A percentile compares a stretch with the other conserved stretches of the same genome.
These are phyloP conservation scores for Graphium sp. DNA, from an alignment of 2,329 filamentous ascomycete genomes.

Conservation along the genomic window DNA sequence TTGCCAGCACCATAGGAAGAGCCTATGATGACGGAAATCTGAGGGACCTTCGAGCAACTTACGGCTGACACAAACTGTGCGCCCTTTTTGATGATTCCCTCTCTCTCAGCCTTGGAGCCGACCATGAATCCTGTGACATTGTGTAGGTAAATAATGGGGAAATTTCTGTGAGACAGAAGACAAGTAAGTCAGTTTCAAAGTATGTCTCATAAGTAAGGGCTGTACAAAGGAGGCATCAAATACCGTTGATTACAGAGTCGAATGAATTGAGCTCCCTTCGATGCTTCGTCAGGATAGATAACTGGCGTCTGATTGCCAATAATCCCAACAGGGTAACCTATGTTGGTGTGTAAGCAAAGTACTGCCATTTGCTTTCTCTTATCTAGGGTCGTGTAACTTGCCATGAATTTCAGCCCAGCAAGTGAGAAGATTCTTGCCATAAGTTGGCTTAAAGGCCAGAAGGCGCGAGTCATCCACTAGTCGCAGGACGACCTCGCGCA, in stretches of 20 bases:
- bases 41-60: slow-evolving; percentile 21
- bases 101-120: slow-evolving; percentile 22
- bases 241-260: slow-evolving; percentile 24
- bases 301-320: slow-evolving; percentile 21
- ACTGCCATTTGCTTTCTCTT: too few species aligned
- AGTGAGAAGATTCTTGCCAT: slow-evolving; percentile 18
- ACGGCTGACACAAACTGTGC: slow-evolving; percentile 26
- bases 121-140: slow-evolving; percentile 32
- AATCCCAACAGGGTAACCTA: slow-evolving; percentile 18
- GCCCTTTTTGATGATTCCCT: slow-evolving; percentile 23
- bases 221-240: too few species aligned
- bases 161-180: slow-evolving; percentile 8
- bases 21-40: slow-evolving; percentile 24
- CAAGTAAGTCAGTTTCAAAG: neutral
- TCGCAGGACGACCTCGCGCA: slow-evolving; percentile 18
- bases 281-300: slow-evolving; percentile 20
- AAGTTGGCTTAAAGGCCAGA: slow-evolving; percentile 20
- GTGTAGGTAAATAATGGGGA: slow-evolving; percentile 24
- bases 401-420: slow-evolving; percentile 17
- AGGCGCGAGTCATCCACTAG: slow-evolving; percentile 22
- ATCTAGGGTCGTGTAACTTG: slow-evolving; percentile 4
- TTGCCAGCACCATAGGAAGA: slow-evolving; percentile 27
- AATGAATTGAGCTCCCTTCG: slow-evolving; percentile 23
- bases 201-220: too few species aligned
- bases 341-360: too few species aligned